phyloP scores from a whole-genome alignment of 257 asterid species.

The Jaltomata sinuosa region DNA sequence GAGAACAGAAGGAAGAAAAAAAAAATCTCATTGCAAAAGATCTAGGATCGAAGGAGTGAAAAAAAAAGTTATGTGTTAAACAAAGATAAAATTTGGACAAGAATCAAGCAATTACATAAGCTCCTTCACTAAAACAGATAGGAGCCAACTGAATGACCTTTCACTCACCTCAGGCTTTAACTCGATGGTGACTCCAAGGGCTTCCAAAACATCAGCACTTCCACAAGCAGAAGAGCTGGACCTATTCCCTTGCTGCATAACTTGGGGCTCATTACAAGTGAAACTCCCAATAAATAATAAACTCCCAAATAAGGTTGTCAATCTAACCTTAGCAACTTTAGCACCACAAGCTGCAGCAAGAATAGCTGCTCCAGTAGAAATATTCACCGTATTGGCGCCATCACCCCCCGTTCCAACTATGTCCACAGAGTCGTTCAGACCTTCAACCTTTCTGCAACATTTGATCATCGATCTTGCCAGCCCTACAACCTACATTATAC shows the following conservation, averaged over 20 bases:
- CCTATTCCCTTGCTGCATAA: conserved; percentile 74
- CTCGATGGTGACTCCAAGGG: conserved; percentile 57
- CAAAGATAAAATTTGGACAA: too few species aligned
- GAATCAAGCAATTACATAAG: neutral
- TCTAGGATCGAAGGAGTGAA: neutral
- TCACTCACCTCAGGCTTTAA: conserved; percentile 53
- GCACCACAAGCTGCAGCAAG: conserved; percentile 92
- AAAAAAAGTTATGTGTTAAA: neutral
- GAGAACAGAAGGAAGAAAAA: too few species aligned
- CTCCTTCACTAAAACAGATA: neutral
- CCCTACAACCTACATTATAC: conserved; percentile 46
- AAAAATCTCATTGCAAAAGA: too few species aligned
- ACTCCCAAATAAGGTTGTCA: neutral
- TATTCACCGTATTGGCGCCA: conserved; percentile 80
- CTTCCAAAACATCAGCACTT: conserved; percentile 85
- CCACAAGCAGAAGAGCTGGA: conserved; percentile 93
- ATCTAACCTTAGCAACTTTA: conserved; percentile 71
- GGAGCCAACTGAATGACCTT: neutral
- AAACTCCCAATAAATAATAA: neutral
- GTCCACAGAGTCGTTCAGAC: conserved; percentile 57
- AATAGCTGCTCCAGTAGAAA: conserved; percentile 80
- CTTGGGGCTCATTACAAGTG: neutral
- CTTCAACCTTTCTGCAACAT: conserved; percentile 49
- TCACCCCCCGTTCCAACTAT: conserved; percentile 90
- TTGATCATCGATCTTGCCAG: conserved; percentile 76